Evolutionary conservation across 2,329 filamentous ascomycete species (phyloP), one percentile per base, ranked within the genome.

Genomic region (Xylaria sp.): DNA sequence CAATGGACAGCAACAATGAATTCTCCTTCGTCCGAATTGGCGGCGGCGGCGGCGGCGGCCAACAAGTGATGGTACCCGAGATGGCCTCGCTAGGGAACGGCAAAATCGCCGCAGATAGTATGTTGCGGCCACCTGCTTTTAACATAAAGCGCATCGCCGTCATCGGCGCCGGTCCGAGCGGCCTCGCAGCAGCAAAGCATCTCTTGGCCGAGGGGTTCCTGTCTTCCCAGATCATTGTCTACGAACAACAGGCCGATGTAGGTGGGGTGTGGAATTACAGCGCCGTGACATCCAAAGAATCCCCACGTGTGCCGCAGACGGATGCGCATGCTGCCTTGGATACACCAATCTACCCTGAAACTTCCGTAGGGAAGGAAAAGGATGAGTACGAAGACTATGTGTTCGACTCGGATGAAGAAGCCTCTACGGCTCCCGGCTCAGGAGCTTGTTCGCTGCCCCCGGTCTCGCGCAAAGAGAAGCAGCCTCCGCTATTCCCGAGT

Each of bases 181-280:
- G 94, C 4, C 81, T 97, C 3, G 86, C 89, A 25, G 87, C 90
- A 23, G 92, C 92, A 56, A 95, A 92, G 82, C 94, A 94, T 72
- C 82, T 97, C 17, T 75, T 85, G 11, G 92, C 90, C 0, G 92
- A 89, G 82, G 72, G 80, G 38, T 63, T 62, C 49, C 67, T 75
- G 1, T 95, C 95, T 71, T 78, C 87, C 12, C 84, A 81, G 31
- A 88, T 98, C 63, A 85, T 88, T 63, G 77, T 97, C 40, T 96
- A 91, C 71, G 95, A 98, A 77, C 92, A 97, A 76, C 88, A 92
- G 67, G 80, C 83, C 46, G 83, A 86, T 50, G 85, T 90, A 6
- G 94, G 93, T 60, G 94, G 95, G 2, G 86, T 95, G 9, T 98
- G 94, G 94, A 90, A 92, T 71, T 93, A 96, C 75, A 88, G 84